Evolutionary conservation across 805 yeast species (phyloP).

Genomic region (Saccharomycopsis oosterbeekiorum): DNA sequence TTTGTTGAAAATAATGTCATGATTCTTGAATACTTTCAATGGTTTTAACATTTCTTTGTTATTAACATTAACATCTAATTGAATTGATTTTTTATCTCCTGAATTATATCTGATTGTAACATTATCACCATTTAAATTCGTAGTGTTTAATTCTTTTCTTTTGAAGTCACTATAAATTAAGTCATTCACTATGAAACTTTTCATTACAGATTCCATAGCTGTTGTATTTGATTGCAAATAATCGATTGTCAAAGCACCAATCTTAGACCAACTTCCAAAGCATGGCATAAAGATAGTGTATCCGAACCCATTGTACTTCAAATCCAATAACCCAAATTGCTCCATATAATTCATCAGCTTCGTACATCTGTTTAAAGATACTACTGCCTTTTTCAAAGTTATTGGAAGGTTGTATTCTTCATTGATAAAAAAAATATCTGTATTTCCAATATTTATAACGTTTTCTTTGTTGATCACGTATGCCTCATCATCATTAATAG

Average conservation of each 20-base stretch:
- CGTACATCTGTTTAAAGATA: slow-evolving; percentile 54
- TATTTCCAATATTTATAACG: slow-evolving; percentile 46
- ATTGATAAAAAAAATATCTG: slow-evolving; percentile 55
- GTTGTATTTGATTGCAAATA: slow-evolving; percentile 46
- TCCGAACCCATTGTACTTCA: slow-evolving; percentile 47
- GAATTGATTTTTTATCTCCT: slow-evolving; percentile 18
- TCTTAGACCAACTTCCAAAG: slow-evolving; percentile 56
- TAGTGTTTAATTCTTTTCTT: slow-evolving; percentile 22
- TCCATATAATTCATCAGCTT: slow-evolving; percentile 51
- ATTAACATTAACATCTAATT: slow-evolving; percentile 18
- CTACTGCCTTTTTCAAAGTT: slow-evolving; percentile 53
- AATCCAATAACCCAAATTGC: slow-evolving; percentile 39
- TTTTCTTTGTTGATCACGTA: slow-evolving; percentile 32
- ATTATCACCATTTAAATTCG: slow-evolving; percentile 25
- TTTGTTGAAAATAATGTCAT: slow-evolving; percentile 67
- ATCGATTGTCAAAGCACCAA: slow-evolving; percentile 44
- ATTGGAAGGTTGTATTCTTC: slow-evolving; percentile 55
- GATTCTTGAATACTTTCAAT: slow-evolving; percentile 26
- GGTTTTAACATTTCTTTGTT: slow-evolving; percentile 10
- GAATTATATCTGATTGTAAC: slow-evolving; percentile 21
- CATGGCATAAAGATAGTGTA: slow-evolving; percentile 77
- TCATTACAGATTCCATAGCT: slow-evolving; percentile 42
- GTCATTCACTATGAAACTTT: slow-evolving; percentile 50
- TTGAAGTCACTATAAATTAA: slow-evolving; percentile 57
- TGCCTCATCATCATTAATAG: slow-evolving; percentile 43